Evolutionary conservation across 768 basidiomycete genomes (phyloP).

Genomic region (Lactarius hatsudake): DNA sequence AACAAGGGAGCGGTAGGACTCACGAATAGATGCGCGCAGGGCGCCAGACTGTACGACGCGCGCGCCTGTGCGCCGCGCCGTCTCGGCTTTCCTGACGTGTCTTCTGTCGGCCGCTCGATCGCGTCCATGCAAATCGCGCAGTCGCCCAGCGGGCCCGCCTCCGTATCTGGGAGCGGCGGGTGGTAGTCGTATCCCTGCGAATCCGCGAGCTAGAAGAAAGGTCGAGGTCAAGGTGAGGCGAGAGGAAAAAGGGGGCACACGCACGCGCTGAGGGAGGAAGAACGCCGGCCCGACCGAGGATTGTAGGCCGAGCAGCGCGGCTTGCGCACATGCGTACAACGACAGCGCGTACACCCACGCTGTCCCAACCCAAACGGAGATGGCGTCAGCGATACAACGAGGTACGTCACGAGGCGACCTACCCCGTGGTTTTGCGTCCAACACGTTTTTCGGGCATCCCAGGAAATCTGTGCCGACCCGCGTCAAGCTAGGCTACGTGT

Average conservation of each 20-base stretch:
- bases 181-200: slow-evolving; percentile 80
- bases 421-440: slow-evolving; percentile 78
- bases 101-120: slow-evolving; percentile 40
- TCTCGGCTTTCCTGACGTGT: slow-evolving; percentile 38
- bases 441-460: slow-evolving; percentile 79
- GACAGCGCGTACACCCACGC: slow-evolving; percentile 67
- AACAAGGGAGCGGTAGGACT: slow-evolving; percentile 34
- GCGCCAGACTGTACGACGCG: slow-evolving; percentile 72
- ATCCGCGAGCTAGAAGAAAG: slow-evolving; percentile 55
- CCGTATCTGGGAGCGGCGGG: slow-evolving; percentile 71
- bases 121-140: slow-evolving; percentile 94
- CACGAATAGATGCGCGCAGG: slow-evolving; percentile 87
- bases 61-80: slow-evolving; percentile 9
- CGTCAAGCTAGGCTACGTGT: background rate
- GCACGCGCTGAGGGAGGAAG: slow-evolving; percentile 50
- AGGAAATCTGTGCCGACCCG: slow-evolving; percentile 63
- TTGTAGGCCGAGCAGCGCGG: slow-evolving; percentile 63
- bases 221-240: slow-evolving; percentile 49
- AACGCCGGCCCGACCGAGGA: slow-evolving; percentile 76
- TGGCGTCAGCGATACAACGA: background rate
- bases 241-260: background rate
- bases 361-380: slow-evolving; percentile 29
- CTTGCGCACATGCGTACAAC: slow-evolving; percentile 60
- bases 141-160: slow-evolving; percentile 75
- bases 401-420: slow-evolving; percentile 31